Percentiles rank a stretch among this genome's conserved stretches.
These are phyloP conservation scores for Globisporangium recalcitrans DNA, from an alignment of 352 stramenopile genomes.

Conservation along the genomic window DNA sequence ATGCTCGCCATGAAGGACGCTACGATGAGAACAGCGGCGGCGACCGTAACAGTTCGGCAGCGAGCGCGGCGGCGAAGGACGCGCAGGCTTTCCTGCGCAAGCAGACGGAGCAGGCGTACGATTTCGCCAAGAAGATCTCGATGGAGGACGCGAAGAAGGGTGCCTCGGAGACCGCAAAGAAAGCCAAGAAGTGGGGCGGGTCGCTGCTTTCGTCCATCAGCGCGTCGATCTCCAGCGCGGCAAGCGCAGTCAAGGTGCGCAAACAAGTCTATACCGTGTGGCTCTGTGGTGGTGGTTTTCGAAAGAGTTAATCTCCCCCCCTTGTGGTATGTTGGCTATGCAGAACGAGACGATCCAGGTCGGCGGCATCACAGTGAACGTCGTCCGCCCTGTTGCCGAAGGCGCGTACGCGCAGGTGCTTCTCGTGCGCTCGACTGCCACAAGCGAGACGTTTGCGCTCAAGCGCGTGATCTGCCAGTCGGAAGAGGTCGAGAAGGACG, in stretches of 20 bases:
- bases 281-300: neutral
- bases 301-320: neutral
- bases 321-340: neutral
- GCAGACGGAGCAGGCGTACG: slow-evolving; percentile 80
- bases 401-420: slow-evolving; percentile 78
- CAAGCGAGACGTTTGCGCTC: slow-evolving; percentile 70
- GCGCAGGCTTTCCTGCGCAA: slow-evolving; percentile 69
- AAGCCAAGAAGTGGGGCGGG: slow-evolving; percentile 83
- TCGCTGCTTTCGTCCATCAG: slow-evolving; percentile 78
- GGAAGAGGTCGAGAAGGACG: slow-evolving; percentile 69
- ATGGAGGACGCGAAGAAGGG: slow-evolving; percentile 84
- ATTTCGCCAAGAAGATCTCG: slow-evolving; percentile 87
- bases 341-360: slow-evolving; percentile 77
- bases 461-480: slow-evolving; percentile 84
- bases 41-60: slow-evolving; percentile 13
- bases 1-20: slow-evolving; percentile 22
- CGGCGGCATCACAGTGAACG: slow-evolving; percentile 56
- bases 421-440: slow-evolving; percentile 61
- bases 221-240: slow-evolving; percentile 62
- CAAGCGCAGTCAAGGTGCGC: slow-evolving; percentile 50
- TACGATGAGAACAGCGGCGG: slow-evolving; percentile 26
- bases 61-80: slow-evolving; percentile 41
- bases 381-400: slow-evolving; percentile 68
- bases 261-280: neutral
- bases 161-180: slow-evolving; percentile 79